A percentile compares a stretch with the other conserved stretches of the same genome.
Evolutionary conservation across 108 stramenopile species (phyloP).

Genomic region (Discostella stelligeroides): DNA sequence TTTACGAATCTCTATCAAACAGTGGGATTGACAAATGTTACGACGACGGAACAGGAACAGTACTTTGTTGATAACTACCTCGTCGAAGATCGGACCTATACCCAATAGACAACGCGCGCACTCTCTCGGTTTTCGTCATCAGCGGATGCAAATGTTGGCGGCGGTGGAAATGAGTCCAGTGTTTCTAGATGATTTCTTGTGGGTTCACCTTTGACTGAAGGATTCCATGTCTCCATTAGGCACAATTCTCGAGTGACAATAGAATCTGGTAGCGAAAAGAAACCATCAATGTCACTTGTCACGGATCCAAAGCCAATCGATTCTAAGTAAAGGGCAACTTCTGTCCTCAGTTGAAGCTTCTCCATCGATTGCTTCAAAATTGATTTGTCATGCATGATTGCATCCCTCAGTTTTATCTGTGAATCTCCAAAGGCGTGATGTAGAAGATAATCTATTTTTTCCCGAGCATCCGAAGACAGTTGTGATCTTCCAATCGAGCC

Average conservation of each 20-base stretch:
- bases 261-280: constrained; percentile 16
- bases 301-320: constrained; percentile 28
- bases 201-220: constrained; percentile 1
- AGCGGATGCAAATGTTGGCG: constrained; percentile 14
- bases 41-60: no score
- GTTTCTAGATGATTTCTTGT: background rate
- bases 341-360: constrained; percentile 18
- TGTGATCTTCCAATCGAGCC: background rate
- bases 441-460: constrained; percentile 31
- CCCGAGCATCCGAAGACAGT: constrained; percentile 3
- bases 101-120: constrained; percentile 34
- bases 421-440: constrained; percentile 25
- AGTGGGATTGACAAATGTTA: constrained; percentile 12
- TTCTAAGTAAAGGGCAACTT: constrained; percentile 15
- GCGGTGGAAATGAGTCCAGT: constrained; percentile 16
- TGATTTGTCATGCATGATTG: constrained; percentile 13
- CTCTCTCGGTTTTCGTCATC: constrained; percentile 38
- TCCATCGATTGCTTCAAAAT: constrained; percentile 26
- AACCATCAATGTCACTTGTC: constrained; percentile 18
- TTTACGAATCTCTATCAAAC: constrained; percentile 62
- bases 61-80: no score
- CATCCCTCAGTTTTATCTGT: constrained; percentile 19
- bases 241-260: constrained; percentile 22
- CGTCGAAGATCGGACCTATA: constrained; percentile 13
- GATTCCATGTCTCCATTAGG: constrained; percentile 26